Evolutionary conservation across 169 alveolate species (phyloP), one percentile per base, ranked within the genome.

Genomic region (Plasmodium gallinaceum): DNA sequence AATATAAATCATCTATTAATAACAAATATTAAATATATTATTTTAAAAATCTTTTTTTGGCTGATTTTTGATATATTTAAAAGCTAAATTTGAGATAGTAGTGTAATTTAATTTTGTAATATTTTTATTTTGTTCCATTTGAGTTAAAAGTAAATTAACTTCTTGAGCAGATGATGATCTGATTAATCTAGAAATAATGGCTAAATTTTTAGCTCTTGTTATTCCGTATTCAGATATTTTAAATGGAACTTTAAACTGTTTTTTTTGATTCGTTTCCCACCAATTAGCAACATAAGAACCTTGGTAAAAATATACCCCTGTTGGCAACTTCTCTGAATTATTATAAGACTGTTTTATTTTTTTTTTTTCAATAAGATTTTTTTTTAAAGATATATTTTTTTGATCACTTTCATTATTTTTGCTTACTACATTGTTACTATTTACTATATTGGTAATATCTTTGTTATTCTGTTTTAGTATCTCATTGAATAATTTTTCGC

Each of bases 261-360:
- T 80, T 61, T 80, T 80, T 57, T 80, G 80, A 52, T 80, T 70
- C 6, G 90, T 80, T 80, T 80, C 90, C 90, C 90, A 80, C 90
- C 90, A 80, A 58, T 80, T 80, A 46, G 90, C 90, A 62, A 80
- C 90, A 68, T 80, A 80, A 54, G 90, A 80, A 7, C 90, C 90
- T 80, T 80, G 90, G 52, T 80, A 80, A 12, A 80, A 80, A 66
- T 80, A 80, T n/a, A 80, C 90, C 1, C 90, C 90, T 10, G 90
- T 80, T 60, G 90, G 90, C 66, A 80, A 68, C 54, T 80, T 80
- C 22, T 80, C 90, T 42, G 66, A 16, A 61, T 68, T 80, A 14
- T 54, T 43, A 60, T 68, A 68, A 6, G 72, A 4, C 39, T 66
- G 80, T 68, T 80, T 80, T 0, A 16, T 73, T 68, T 80, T 80